Percentiles rank a stretch among this genome's conserved stretches.
These are phyloP conservation scores for Ceratocystis alfenasii DNA, from an alignment of 2,329 filamentous ascomycete genomes.

Conservation along the genomic window DNA sequence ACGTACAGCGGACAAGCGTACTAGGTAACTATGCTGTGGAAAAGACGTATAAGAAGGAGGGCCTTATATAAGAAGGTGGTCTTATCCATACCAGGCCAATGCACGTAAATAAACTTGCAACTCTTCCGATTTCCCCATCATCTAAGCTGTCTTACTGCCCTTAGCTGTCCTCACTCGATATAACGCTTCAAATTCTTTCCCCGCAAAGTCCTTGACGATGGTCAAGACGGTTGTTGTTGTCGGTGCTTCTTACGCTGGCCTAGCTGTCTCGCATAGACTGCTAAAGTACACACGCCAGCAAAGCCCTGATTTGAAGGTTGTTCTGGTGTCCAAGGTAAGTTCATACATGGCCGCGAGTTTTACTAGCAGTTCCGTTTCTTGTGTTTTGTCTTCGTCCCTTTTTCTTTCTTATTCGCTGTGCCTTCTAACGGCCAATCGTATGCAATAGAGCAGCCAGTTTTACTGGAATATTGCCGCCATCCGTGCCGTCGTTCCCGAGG, in stretches of 20 bases:
- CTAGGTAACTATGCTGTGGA: not conserved
- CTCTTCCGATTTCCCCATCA: not conserved
- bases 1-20: not conserved
- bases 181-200: not conserved
- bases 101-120: not conserved
- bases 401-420: not conserved
- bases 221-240: conserved; percentile 43
- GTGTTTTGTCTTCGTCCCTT: not conserved
- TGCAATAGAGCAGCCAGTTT: conserved; percentile 42
- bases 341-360: not conserved
- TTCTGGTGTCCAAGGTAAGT: conserved; percentile 44
- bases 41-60: not conserved
- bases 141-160: not conserved
- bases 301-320: conserved; percentile 39
- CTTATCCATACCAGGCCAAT: not conserved
- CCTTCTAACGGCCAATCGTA: not conserved
- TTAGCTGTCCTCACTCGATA: not conserved
- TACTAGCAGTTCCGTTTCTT: not conserved
- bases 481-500: conserved; percentile 42
- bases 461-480: conserved; percentile 48
- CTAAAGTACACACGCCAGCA: conserved; percentile 40
- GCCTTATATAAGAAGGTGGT: not conserved
- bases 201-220: conserved; percentile 29
- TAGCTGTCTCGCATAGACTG: conserved; percentile 42
- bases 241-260: conserved; percentile 42